Base-by-base conservation (phyloP, 148 eudicot genomes). In the Amaranthus cruentus region DNA sequence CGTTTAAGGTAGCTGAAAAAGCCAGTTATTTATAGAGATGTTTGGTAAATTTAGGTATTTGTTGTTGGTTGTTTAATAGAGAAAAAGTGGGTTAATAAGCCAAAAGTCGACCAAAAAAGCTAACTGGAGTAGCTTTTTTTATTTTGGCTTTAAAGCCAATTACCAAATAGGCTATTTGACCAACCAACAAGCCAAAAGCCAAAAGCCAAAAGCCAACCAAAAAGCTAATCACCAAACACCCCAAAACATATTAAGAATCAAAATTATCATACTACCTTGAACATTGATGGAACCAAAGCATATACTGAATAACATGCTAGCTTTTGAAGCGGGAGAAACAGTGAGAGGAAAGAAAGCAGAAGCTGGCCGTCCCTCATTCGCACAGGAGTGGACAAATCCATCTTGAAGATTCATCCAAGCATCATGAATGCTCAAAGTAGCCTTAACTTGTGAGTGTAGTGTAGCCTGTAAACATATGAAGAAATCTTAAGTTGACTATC, bases 381-480 rank as follows among this genome's bases (percentile, higher is more conserved):
- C 78, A 79, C 81, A 85, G 75, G 96, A 75, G 78, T 95, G 99
- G 77, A 87, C 78, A 83, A 95, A 95, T 75, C 99, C 99, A 76
- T 87, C 90, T 87, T 92, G 99, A 81, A 95, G 97, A 85, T 92
- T 92, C 75, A 95, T 84, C 99, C 97, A 92, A 71, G 97, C 94
- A 83, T 95, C 99, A 71, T 86, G 76, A 77, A 95, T 88, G 68
- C 89, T 83, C 86, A 92, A 80, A 68, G 89, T 79, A 62, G 97
- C 92, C 78, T 90, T 91, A 53, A 92, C 99, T 88, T 95, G 96
- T 62, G 99, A 95, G 81, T 88, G 92, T 71, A 95, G 76, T 51
- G 91, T 88, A 66, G 91, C 96, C 99, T 95, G 79, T 13, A 85
- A n/a, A 69, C 55, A 49, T n/a, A 55, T 28, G 64, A 47, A 4